Evolutionary conservation across 1,284 basidiomycete genomes (phyloP).

Genomic region (Puccinia hordei): DNA sequence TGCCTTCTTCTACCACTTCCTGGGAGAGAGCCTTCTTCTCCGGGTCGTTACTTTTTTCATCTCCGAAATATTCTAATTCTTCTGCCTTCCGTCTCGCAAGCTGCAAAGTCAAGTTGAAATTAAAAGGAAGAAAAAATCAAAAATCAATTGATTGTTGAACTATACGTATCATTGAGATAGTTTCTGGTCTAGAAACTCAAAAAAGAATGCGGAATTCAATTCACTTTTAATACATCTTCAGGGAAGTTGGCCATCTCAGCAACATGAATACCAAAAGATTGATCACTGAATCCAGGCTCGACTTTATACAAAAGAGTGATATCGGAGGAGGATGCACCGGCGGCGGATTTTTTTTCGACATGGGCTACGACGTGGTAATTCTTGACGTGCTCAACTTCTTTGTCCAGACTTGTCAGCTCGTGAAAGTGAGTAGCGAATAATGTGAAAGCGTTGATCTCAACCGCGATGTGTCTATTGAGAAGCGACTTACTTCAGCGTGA

Average conservation of each 20-base stretch:
- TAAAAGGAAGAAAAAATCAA: not conserved
- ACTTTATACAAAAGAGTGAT: constrained; percentile 96
- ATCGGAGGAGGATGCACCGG: constrained; percentile 62
- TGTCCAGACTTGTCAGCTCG: constrained; percentile 87
- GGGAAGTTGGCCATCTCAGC: constrained; percentile 96
- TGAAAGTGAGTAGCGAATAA: constrained; percentile 98
- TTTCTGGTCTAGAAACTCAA: not conserved
- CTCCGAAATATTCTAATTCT: constrained; percentile 88
- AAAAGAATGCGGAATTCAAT: constrained; percentile 49
- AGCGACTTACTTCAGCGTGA: not conserved
- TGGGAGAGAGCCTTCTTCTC: not conserved
- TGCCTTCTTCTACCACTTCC: constrained; percentile 56
- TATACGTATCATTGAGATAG: too few species aligned
- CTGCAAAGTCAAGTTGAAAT: constrained; percentile 61
- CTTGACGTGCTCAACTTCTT: constrained; percentile 81
- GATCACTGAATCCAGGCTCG: constrained; percentile 78
- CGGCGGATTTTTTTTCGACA: constrained; percentile 62
- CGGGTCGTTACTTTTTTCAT: not conserved
- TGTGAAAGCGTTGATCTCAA: constrained; percentile 85
- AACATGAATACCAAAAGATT: constrained; percentile 98
- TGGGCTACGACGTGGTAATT: constrained; percentile 96
- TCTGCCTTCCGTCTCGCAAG: constrained; percentile 92
- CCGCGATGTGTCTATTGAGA: constrained; percentile 77
- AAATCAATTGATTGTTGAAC: not conserved
- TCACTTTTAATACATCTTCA: constrained; percentile 82